Evolutionary conservation across 768 basidiomycete genomes (phyloP).

Genomic region (Xerocomellus amylosporus): DNA sequence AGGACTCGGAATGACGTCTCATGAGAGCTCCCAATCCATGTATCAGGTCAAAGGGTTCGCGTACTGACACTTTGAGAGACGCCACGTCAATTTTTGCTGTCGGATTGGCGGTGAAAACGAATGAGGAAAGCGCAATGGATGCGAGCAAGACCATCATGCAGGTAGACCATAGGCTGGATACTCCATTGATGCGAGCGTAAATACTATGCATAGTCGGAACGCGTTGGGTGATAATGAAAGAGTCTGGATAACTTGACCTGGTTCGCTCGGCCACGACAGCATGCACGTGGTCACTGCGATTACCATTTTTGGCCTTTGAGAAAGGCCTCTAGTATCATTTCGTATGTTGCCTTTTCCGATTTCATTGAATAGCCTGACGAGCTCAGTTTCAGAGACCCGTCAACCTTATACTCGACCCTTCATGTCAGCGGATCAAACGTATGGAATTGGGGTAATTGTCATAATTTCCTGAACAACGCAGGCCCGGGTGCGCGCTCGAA

Average conservation of each 20-base stretch:
- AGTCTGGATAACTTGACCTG: neutral
- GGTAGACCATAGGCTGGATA: conserved; percentile 69
- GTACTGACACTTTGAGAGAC: conserved; percentile 73
- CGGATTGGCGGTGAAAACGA: conserved; percentile 58
- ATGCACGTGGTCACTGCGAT: conserved; percentile 4
- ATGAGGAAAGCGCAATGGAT: conserved; percentile 70
- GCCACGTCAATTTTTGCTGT: conserved; percentile 56
- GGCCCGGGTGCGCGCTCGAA: neutral
- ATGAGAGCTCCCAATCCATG: conserved; percentile 5
- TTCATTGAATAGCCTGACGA: neutral
- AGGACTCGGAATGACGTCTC: conserved; percentile 8
- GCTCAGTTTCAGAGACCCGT: conserved; percentile 3
- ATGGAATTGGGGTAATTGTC: conserved; percentile 5
- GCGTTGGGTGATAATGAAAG: neutral
- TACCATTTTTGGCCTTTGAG: conserved; percentile 9
- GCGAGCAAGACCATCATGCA: conserved; percentile 71
- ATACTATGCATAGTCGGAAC: conserved; percentile 59
- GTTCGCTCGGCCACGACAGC: neutral
- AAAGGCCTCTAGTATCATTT: neutral
- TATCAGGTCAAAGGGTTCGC: neutral
- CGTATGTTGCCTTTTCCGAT: neutral
- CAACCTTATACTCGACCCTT: conserved; percentile 13
- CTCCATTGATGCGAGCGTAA: conserved; percentile 68
- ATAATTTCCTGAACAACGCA: conserved; percentile 1
- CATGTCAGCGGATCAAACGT: neutral